A percentile compares a stretch with the other conserved stretches of the same genome.
Evolutionary conservation across 352 stramenopile species (phyloP).

Genomic region (Globisporangium emineosum): DNA sequence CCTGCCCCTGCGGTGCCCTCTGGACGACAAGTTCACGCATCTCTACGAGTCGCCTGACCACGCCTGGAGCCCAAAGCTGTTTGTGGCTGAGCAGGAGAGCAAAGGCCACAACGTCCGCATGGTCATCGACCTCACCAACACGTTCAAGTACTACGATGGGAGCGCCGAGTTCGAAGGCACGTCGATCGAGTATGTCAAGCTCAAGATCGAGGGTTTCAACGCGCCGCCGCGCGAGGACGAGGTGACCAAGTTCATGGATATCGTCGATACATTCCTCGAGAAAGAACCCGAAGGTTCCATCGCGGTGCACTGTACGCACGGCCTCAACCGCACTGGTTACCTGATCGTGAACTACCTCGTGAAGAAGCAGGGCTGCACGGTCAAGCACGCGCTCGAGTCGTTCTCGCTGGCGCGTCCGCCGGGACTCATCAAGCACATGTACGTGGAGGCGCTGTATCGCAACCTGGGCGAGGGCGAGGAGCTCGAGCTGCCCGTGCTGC

Average conservation of each 20-base stretch:
- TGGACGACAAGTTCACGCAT: conserved; percentile 62
- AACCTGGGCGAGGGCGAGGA: conserved; percentile 34
- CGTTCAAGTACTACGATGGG: conserved; percentile 81
- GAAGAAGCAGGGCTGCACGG: conserved; percentile 32
- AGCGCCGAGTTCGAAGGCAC: conserved; percentile 40
- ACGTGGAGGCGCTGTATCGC: conserved; percentile 70
- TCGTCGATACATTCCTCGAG: conserved; percentile 61
- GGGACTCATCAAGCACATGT: conserved; percentile 83
- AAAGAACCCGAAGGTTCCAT: conserved; percentile 41
- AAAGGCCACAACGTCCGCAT: conserved; percentile 49
- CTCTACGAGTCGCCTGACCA: conserved; percentile 36
- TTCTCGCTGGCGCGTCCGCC: conserved; percentile 61
- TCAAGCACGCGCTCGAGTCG: conserved; percentile 61
- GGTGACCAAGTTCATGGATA: conserved; percentile 52
- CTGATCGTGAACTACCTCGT: conserved; percentile 76
- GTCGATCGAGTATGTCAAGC: conserved; percentile 66
- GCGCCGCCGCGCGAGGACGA: conserved; percentile 43
- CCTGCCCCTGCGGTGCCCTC: conserved; percentile 62
- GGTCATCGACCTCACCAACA: conserved; percentile 83
- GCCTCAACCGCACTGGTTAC: conserved; percentile 77
- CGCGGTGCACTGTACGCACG: conserved; percentile 78
- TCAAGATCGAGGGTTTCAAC: conserved; percentile 74
- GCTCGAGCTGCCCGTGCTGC: conserved; percentile 53
- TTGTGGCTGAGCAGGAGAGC: conserved; percentile 43
- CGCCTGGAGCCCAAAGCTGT: conserved; percentile 53